A percentile compares a stretch with the other conserved stretches of the same genome.
phyloP scores from a whole-genome alignment of 179 eudicot species.

The Corrigiola litoralis region DNA sequence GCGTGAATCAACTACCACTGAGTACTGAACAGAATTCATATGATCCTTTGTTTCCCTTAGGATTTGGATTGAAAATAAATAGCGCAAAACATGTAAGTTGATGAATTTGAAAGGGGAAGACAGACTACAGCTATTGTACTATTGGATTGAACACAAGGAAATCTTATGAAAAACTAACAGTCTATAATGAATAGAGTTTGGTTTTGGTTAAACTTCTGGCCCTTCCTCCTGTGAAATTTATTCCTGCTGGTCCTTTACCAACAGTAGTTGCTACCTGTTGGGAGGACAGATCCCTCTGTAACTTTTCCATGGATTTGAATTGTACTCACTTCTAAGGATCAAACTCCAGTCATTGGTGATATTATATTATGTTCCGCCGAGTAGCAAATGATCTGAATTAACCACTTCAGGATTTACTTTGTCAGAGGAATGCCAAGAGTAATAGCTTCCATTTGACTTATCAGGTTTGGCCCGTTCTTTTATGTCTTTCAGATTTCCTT shows the following conservation, averaged over 20 bases:
- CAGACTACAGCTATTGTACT: constrained; percentile 6
- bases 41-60: constrained; percentile 66
- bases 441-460: constrained; percentile 2
- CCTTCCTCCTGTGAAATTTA: neutral
- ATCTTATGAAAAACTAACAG: neutral
- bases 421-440: constrained; percentile 1
- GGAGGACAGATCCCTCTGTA: neutral
- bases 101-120: constrained; percentile 10
- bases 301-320: neutral
- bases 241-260: neutral
- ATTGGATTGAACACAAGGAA: neutral
- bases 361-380: neutral
- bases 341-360: neutral
- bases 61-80: constrained; percentile 57
- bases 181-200: constrained; percentile 8
- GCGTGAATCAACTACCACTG: constrained; percentile 61
- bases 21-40: constrained; percentile 35
- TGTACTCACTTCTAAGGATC: neutral
- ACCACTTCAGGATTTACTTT: neutral
- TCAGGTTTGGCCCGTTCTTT: constrained; percentile 15
- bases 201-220: neutral
- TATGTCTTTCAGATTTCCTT: neutral
- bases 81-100: constrained; percentile 18
- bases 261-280: neutral
- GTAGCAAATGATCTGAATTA: neutral